Evolutionary conservation across 106 monocot species (phyloP).

Genomic region (Posidonia australis): DNA sequence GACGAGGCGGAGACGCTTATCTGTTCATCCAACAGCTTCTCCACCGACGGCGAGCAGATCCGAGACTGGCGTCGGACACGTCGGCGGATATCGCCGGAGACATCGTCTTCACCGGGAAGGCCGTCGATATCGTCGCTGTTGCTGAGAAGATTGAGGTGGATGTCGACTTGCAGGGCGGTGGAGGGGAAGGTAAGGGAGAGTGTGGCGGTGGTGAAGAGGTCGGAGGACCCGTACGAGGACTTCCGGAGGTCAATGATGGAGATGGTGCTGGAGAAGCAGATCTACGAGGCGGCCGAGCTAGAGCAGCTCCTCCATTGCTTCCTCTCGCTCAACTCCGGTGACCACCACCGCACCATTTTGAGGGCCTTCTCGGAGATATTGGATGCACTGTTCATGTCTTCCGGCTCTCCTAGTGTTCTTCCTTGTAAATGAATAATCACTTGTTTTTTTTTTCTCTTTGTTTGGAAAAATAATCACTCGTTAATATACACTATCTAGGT

Average conservation of each 20-base stretch:
- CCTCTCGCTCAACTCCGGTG: slow-evolving; percentile 51
- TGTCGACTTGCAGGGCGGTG: slow-evolving; percentile 2
- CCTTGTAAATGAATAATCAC: no score
- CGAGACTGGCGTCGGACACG: neutral
- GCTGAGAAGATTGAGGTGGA: slow-evolving; percentile 1
- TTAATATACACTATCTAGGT: no score
- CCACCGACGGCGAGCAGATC: neutral
- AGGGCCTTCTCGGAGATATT: slow-evolving; percentile 47
- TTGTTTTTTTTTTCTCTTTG: no score
- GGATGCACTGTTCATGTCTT: no score
- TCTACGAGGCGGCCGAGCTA: slow-evolving; percentile 54
- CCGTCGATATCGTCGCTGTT: slow-evolving; percentile 5
- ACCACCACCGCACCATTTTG: slow-evolving; percentile 51
- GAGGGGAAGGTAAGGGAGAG: slow-evolving; percentile 28
- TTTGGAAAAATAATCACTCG: no score
- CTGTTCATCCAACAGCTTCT: slow-evolving; percentile 10
- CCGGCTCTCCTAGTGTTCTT: no score
- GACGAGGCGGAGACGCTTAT: slow-evolving; percentile 14
- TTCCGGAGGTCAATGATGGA: slow-evolving; percentile 83
- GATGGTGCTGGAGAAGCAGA: slow-evolving; percentile 77
- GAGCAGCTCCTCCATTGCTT: slow-evolving; percentile 67
- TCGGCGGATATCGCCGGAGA: neutral
- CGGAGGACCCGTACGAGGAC: slow-evolving; percentile 58
- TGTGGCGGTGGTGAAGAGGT: slow-evolving; percentile 73
- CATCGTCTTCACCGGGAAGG: neutral